Evolutionary conservation across 768 basidiomycete genomes (phyloP).

Genomic region (Candolleomyces efflorescens): DNA sequence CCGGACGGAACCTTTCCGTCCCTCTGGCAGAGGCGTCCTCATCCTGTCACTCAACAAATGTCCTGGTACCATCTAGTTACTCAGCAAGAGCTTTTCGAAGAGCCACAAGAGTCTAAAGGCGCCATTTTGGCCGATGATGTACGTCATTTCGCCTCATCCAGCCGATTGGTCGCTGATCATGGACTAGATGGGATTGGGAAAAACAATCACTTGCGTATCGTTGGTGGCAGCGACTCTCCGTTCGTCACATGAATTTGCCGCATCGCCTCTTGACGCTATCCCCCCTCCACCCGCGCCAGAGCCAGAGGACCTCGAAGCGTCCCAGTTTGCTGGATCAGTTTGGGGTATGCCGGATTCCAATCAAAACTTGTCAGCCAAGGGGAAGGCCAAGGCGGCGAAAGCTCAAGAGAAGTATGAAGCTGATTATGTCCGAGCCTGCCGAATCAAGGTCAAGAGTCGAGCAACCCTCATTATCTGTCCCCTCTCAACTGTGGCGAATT

Average conservation of each 20-base stretch:
- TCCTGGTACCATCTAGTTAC: constrained; percentile 85
- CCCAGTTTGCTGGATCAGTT: constrained; percentile 74
- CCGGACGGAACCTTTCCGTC: constrained; percentile 62
- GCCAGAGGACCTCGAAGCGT: constrained; percentile 29
- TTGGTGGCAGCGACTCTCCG: constrained; percentile 83
- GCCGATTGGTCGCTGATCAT: constrained; percentile 9
- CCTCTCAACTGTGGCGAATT: constrained; percentile 93
- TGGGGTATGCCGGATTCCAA: constrained; percentile 74
- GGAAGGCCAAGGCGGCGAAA: constrained; percentile 60
- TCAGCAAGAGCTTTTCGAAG: constrained; percentile 61
- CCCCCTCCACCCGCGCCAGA: constrained; percentile 31
- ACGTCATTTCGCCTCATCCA: constrained; percentile 26
- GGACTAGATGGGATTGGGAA: constrained; percentile 91
- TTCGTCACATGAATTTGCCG: constrained; percentile 64
- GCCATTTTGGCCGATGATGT: constrained; percentile 97
- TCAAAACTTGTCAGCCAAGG: constrained; percentile 24
- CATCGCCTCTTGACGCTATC: constrained; percentile 43
- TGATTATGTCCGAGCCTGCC: constrained; percentile 62
- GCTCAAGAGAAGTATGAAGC: constrained; percentile 69
- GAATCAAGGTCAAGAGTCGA: constrained; percentile 78
- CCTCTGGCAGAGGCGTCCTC: constrained; percentile 60
- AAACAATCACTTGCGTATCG: constrained; percentile 94
- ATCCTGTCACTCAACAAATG: constrained; percentile 40
- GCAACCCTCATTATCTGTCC: constrained; percentile 97
- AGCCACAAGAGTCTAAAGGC: constrained; percentile 75